These are phyloP conservation scores for Fraxinus dipetala DNA, from an alignment of 305 asterid species.

Conservation along the genomic window DNA sequence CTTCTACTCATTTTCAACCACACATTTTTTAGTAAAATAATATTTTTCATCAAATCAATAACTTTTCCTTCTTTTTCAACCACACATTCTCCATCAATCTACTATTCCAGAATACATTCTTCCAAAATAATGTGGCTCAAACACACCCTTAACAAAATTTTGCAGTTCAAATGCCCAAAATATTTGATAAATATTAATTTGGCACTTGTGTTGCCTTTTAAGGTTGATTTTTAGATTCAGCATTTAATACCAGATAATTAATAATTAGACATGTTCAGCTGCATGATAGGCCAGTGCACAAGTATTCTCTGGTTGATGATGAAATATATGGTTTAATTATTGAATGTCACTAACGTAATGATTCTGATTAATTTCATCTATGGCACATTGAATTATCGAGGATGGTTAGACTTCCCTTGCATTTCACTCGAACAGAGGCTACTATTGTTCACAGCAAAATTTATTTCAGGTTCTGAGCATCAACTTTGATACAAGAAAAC, in stretches of 20 bases:
- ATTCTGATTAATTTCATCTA: neutral
- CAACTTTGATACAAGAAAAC: neutral
- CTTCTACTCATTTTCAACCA: too few relatives aligned
- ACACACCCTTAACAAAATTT: neutral
- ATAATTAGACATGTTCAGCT: neutral
- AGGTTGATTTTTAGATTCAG: neutral
- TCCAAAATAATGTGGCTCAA: too few relatives aligned
- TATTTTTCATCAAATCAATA: too few relatives aligned
- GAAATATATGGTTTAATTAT: neutral
- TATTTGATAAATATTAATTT: neutral
- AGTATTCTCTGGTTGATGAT: neutral
- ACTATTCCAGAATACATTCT: too few relatives aligned
- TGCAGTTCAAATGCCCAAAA: neutral
- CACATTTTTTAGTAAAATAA: too few relatives aligned
- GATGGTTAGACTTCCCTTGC: slow-evolving; percentile 12
- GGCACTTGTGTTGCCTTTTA: neutral
- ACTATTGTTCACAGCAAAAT: neutral
- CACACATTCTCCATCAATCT: too few relatives aligned
- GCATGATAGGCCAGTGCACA: neutral
- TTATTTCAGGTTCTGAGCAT: neutral
- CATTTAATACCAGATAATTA: neutral
- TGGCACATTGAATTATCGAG: slow-evolving; percentile 65
- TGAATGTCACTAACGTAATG: neutral
- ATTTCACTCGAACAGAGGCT: neutral
- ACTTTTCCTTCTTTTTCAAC: too few relatives aligned